Conservation (phyloP, 2,329 filamentous ascomycete species). For the Plectosphaerella cucumerina region DNA sequence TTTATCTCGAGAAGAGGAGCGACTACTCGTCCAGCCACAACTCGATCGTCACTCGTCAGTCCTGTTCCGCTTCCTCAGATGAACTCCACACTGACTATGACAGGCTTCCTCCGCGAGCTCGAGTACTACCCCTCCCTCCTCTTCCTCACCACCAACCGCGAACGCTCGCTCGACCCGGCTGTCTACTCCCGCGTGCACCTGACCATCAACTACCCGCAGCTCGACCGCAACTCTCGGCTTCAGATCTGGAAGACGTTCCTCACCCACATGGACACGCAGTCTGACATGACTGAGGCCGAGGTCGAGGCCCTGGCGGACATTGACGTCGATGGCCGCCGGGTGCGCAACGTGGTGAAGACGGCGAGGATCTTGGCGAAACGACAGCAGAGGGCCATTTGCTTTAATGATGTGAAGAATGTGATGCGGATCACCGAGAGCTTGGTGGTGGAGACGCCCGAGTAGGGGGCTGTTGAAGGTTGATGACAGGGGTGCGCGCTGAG, state of each 20-base stretch:
- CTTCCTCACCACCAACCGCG: constrained; percentile 85
- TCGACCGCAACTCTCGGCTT: constrained; percentile 13
- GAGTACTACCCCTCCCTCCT: constrained; percentile 93
- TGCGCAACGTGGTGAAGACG: constrained; percentile 19
- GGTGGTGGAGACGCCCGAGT: constrained; percentile 2
- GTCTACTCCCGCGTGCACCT: constrained; percentile 47
- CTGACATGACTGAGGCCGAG: constrained; percentile 7
- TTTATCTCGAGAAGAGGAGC: constrained; percentile 78
- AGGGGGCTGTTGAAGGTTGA: neutral
- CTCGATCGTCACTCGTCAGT: constrained; percentile 8
- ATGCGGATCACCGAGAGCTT: constrained; percentile 18
- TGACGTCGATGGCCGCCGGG: constrained; percentile 15
- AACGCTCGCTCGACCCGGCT: constrained; percentile 38
- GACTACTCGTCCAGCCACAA: constrained; percentile 7
- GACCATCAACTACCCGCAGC: constrained; percentile 25
- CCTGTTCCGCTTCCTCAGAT: neutral
- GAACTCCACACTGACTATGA: neutral
- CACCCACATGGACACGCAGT: constrained; percentile 4
- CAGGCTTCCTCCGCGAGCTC: constrained; percentile 68
- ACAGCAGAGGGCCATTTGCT: constrained; percentile 6
- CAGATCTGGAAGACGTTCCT: constrained; percentile 21
- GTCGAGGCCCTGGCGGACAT: constrained; percentile 11
- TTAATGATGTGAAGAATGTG: constrained; percentile 16
- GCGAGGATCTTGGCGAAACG: constrained; percentile 17
- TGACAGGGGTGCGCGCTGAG: too few relatives aligned